Conservation (phyloP, 345 rosid species). For the Lenwebbia sp. region DNA sequence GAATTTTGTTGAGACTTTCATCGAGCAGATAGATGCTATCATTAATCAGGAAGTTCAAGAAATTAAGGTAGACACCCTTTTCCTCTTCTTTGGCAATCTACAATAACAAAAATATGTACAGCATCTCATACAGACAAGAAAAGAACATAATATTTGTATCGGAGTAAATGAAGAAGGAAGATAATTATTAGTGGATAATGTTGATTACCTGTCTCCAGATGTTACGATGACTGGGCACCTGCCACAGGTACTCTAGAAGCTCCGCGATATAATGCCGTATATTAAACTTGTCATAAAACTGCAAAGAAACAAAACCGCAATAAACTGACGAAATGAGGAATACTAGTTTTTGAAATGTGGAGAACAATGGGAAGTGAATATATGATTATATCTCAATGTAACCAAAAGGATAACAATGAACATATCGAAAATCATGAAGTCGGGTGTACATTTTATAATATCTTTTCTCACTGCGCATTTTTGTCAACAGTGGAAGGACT, state of each 20-base stretch:
- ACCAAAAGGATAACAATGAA: neutral
- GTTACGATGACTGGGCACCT: slow-evolving; percentile 96
- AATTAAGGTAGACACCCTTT: slow-evolving; percentile 97
- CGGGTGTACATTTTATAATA: neutral
- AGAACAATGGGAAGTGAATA: neutral
- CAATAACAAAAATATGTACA: slow-evolving; percentile 2
- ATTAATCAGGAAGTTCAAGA: slow-evolving; percentile 91
- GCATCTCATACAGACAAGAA: neutral
- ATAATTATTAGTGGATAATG: neutral
- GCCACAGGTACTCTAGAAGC: slow-evolving; percentile 97
- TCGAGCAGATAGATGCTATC: slow-evolving; percentile 98
- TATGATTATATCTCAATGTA: neutral
- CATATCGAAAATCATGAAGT: neutral
- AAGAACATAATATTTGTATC: neutral
- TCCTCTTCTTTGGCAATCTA: slow-evolving; percentile 99
- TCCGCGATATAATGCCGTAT: slow-evolving; percentile 98
- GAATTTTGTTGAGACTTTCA: slow-evolving; percentile 97
- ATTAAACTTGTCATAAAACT: slow-evolving; percentile 98
- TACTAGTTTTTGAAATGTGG: neutral
- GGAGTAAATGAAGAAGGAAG: neutral
- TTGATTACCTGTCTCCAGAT: slow-evolving; percentile 83
- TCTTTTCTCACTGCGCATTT: neutral
- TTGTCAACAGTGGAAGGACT: neutral
- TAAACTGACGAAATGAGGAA: neutral
- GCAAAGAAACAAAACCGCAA: slow-evolving; percentile 2